Percentiles rank a stretch among this genome's conserved stretches.
These are phyloP conservation scores for grape (Vitis vinifera) DNA, from an alignment of 164 flowering plant genomes.

Conservation along the genomic window ASM3070453v1 NC_081821.1:1871001-1871500, in stretches of 20 bases:
- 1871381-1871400: too few species aligned
- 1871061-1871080: slow-evolving; percentile 97
- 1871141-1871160: neutral
- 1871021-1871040: neutral
- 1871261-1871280: too few species aligned
- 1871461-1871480: too few species aligned
- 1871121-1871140: neutral
- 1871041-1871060: slow-evolving; percentile 42
- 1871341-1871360: too few species aligned
- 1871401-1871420: too few species aligned
- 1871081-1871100: slow-evolving; percentile 85
- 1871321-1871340: too few species aligned
- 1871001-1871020: neutral
- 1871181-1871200: slow-evolving; percentile 92
- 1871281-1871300: neutral
- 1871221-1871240: slow-evolving; percentile 96
- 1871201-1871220: slow-evolving; percentile 91
- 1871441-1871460: too few species aligned
- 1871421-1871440: too few species aligned
- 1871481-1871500: too few species aligned
- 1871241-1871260: slow-evolving; percentile 30
- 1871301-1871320: too few species aligned
- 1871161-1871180: slow-evolving; percentile 1
- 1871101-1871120: neutral
- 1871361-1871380: too few species aligned